These are phyloP conservation scores for Mucor lusitanicus DNA, from an alignment of 371 early-diverging fungal genomes.

Conservation along the genomic window DNA sequence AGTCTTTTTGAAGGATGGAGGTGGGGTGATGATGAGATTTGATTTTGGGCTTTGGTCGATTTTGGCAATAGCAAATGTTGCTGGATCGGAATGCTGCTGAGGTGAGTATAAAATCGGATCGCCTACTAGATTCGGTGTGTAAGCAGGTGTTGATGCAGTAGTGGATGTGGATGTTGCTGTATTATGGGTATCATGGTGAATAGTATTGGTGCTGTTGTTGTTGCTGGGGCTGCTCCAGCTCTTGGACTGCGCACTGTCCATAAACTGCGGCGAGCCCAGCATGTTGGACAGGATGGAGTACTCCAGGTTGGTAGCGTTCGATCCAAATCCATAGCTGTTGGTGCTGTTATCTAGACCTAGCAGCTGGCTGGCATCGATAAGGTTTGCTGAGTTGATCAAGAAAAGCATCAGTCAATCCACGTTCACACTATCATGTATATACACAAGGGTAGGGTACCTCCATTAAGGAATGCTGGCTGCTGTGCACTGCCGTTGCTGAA, in stretches of 20 bases:
- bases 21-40: constrained; percentile 10
- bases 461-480: constrained; percentile 1
- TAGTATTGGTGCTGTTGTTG: constrained; percentile 20
- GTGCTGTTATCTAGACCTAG: constrained; percentile 42
- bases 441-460: constrained; percentile 15
- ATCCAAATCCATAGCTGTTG: constrained; percentile 72
- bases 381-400: constrained; percentile 8
- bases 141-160: constrained; percentile 30
- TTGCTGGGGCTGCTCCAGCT: constrained; percentile 6
- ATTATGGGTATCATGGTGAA: not conserved
- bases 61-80: constrained; percentile 6
- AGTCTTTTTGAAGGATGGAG: not conserved
- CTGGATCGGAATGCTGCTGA: not conserved
- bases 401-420: not conserved
- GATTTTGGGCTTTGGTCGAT: constrained; percentile 9
- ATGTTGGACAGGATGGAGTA: constrained; percentile 86
- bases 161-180: constrained; percentile 15
- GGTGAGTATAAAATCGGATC: constrained; percentile 13
- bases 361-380: not conserved
- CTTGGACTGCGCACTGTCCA: constrained; percentile 4
- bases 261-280: constrained; percentile 52
- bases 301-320: constrained; percentile 83
- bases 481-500: not conserved
- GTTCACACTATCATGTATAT: no score
- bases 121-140: constrained; percentile 3